These are phyloP conservation scores for Leccinum fuscescens DNA, from an alignment of 1,284 basidiomycete genomes.

Conservation along the genomic window DNA sequence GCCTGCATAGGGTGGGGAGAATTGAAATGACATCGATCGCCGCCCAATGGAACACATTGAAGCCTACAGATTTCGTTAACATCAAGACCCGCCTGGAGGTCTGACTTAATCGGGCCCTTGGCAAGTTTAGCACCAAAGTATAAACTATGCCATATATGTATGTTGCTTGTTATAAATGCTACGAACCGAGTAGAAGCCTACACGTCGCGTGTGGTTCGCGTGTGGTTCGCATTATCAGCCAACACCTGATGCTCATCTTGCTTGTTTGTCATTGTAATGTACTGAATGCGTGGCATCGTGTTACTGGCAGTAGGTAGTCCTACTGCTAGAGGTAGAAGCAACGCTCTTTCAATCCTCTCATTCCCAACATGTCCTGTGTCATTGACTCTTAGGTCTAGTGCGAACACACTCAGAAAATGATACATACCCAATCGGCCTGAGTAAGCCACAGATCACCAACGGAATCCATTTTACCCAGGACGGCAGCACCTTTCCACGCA, in stretches of 20 bases:
- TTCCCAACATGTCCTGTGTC: constrained; percentile 67
- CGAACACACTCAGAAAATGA: constrained; percentile 7
- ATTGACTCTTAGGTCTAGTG: constrained; percentile 8
- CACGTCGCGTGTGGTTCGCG: constrained; percentile 1
- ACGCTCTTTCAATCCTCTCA: constrained; percentile 76
- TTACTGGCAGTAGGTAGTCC: not conserved
- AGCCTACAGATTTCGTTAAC: constrained; percentile 46
- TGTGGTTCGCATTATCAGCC: not conserved
- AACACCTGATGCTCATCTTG: not conserved
- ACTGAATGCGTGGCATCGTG: constrained; percentile 3
- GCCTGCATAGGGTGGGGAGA: constrained; percentile 43
- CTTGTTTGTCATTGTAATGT: constrained; percentile 18
- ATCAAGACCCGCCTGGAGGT: constrained; percentile 53
- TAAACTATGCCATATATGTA: constrained; percentile 27
- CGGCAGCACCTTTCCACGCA: constrained; percentile 95
- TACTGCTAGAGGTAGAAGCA: constrained; percentile 63
- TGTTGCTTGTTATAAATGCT: constrained; percentile 13
- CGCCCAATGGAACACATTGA: constrained; percentile 45
- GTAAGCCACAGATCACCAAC: constrained; percentile 89
- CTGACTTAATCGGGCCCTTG: constrained; percentile 28
- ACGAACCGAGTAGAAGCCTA: constrained; percentile 5
- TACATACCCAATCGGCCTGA: constrained; percentile 79
- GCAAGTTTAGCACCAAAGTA: constrained; percentile 6
- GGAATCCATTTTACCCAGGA: constrained; percentile 89
- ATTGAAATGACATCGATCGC: constrained; percentile 48